A percentile compares a stretch with the other conserved stretches of the same genome.
phyloP scores from a whole-genome alignment of 1,139 yeast genomes.

The Lizanozyma gosingica region DNA sequence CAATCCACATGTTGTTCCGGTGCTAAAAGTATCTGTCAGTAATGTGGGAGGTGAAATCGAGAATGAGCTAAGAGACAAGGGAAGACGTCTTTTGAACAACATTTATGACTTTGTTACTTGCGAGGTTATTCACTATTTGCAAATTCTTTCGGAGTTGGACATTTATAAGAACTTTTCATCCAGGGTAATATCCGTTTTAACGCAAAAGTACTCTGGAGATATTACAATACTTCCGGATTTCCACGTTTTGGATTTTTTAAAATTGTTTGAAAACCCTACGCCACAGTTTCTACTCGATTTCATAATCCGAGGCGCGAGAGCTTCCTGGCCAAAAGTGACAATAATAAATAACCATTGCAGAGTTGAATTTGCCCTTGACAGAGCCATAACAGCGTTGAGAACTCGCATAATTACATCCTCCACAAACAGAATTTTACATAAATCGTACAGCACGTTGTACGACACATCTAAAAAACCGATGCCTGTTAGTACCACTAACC shows the following conservation, averaged over 20 bases:
- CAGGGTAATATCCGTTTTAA: conserved; percentile 62
- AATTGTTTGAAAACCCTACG: conserved; percentile 71
- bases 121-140: conserved; percentile 73
- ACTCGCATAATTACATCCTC: conserved; percentile 49
- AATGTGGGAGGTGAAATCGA: conserved; percentile 67
- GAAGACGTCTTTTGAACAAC: conserved; percentile 46
- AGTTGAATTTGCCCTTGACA: conserved; percentile 79
- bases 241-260: conserved; percentile 46
- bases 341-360: conserved; percentile 83
- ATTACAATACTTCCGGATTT: conserved; percentile 83
- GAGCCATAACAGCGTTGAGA: conserved; percentile 59
- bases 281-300: conserved; percentile 65
- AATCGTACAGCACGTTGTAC: not conserved
- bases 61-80: conserved; percentile 45
- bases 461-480: not conserved
- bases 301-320: conserved; percentile 74
- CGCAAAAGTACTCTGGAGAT: conserved; percentile 89
- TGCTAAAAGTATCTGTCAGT: conserved; percentile 58
- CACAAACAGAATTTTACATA: conserved; percentile 13
- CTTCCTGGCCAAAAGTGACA: conserved; percentile 89
- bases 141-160: conserved; percentile 67
- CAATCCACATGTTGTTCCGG: conserved; percentile 91
- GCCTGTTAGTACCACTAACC: not conserved
- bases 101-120: conserved; percentile 53
- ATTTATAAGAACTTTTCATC: conserved; percentile 64